phyloP scores from a whole-genome alignment of 306 rosid species.

The Prunus salicina region DNA sequence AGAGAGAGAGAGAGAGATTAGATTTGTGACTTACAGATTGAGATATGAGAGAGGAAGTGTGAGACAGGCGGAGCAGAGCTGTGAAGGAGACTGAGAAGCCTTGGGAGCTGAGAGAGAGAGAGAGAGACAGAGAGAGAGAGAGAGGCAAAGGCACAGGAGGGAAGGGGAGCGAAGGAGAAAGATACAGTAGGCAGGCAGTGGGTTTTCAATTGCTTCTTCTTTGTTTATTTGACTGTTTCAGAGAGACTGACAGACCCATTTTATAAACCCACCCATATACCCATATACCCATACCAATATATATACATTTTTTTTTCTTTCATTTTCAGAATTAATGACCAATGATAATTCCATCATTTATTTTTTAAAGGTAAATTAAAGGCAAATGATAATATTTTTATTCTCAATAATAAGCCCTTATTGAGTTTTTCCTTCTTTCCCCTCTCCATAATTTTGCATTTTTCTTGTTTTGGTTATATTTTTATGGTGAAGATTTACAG shows the following conservation, averaged over 20 bases:
- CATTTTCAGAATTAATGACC: neutral
- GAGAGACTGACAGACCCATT: neutral
- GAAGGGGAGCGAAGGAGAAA: constrained; percentile 3
- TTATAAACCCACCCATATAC: neutral
- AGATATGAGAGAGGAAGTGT: neutral
- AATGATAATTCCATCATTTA: neutral
- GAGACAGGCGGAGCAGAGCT: neutral
- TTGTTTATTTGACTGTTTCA: constrained; percentile 18
- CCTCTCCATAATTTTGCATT: too few relatives aligned
- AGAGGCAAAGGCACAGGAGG: neutral
- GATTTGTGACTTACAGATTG: constrained; percentile 31
- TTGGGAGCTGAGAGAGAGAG: neutral
- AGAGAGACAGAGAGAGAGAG: neutral
- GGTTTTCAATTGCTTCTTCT: constrained; percentile 15
- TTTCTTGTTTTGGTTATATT: neutral
- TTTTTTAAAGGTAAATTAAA: neutral
- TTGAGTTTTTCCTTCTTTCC: neutral
- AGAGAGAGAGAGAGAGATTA: neutral
- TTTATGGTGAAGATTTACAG: constrained; percentile 1
- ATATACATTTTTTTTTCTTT: neutral
- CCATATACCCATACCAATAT: neutral
- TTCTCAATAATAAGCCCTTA: too few relatives aligned
- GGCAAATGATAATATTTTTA: too few relatives aligned
- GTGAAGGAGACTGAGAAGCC: constrained; percentile 1
- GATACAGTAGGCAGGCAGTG: constrained; percentile 17